Evolutionary conservation across 1,284 basidiomycete species (phyloP), one percentile per base, ranked within the genome.

Genomic region (Heliocybe sulcata): DNA sequence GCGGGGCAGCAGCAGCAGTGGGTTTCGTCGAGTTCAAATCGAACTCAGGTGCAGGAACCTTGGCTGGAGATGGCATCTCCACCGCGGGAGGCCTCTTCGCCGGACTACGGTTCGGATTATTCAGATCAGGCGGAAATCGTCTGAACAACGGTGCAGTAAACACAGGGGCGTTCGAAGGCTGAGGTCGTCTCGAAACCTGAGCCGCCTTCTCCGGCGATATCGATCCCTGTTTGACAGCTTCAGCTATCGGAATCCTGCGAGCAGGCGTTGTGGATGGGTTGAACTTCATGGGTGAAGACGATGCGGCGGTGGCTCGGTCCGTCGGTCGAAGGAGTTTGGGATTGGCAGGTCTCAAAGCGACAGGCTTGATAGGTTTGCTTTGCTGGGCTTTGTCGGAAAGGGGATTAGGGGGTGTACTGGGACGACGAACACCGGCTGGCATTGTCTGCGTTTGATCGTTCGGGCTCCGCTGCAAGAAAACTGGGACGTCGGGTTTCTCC

Each of bases 241-340:
- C 69, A 29, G 74, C 67, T 3, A 86, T 74, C 9, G 77, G 77
- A 50, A 87, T 75, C 57, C 85, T 76, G 50, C 79, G 77, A 3
- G 85, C 83, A 42, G 85, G 85, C 2, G 83, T 82, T 38, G 75
- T 76, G 49, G 63, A 61, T 12, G 70, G 64, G 45, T 77, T 73
- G 45, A 33, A 45, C 35, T 33, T 51, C 52, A 42, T 51, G 48
- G 45, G 23, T 60, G 57, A 31, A 54, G 52, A 19, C 54, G 54
- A 3, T 54, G 56, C 12, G 16, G n/a, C n/a, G n/a, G n/a, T n/a
- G n/a, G 29, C 3, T 35, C 22, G 10, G 33, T 42, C 38, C 3
- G 16, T 42, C 4, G 38, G 38, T 42, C 38, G 38, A 42, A 42
- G 38, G 6, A n/a, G 38, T 42, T 31, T 4, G 29, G 38, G 38